Evolutionary conservation across 2,329 filamentous ascomycete genomes (phyloP), one percentile per base, ranked within the genome.

Genomic region (Trichoderma pleuroti): DNA sequence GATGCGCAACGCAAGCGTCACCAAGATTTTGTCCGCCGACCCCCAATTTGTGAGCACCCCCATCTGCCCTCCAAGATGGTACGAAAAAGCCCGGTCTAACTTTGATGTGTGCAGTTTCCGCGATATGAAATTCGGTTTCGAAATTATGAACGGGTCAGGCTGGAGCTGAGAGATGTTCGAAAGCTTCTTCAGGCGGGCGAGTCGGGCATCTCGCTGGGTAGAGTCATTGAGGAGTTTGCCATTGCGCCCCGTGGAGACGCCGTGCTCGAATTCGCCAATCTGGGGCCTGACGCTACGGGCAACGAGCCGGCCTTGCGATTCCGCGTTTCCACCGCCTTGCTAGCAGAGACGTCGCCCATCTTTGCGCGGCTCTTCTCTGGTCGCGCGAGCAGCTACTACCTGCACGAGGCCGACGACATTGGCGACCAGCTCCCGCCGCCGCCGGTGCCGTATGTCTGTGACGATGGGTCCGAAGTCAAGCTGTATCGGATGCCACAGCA

Each of bases 401-500:
- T 80, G 0, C 76, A 81, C 69, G 81, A 82, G n/a, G 78, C 79
- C 9, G 80, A 81, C 4, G 79, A 81, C 60, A 78, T 82, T 6
- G 72, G 76, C 6, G 73, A 75, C 3, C 78, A 82, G 30, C 74
- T 82, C 1, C 81, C 83, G 0, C 76, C 80, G 0, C 74, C 79
- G 0, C 78, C 82, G 1, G 78, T 76, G 0, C 78, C 75, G 28
- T 81, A 83, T 65, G 75, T 78, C 16, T 85, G 80, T 72, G 77
- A 79, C 36, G 83, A 86, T 65, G 83, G 83, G 0, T 79, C 80
- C 8, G 81, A 83, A 72, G 82, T 82, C 2, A 83, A 78, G 72
- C 74, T 87, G 1, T 87, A 86, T 72, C 82, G 83, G 12, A 87
- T 88, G 86, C 84, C 85, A 2, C 85, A 87, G 73, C 75, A 80